These are phyloP conservation scores for Mollisiaceae sp. DNA, from an alignment of 2,329 filamentous ascomycete species.

Conservation along the genomic window DNA sequence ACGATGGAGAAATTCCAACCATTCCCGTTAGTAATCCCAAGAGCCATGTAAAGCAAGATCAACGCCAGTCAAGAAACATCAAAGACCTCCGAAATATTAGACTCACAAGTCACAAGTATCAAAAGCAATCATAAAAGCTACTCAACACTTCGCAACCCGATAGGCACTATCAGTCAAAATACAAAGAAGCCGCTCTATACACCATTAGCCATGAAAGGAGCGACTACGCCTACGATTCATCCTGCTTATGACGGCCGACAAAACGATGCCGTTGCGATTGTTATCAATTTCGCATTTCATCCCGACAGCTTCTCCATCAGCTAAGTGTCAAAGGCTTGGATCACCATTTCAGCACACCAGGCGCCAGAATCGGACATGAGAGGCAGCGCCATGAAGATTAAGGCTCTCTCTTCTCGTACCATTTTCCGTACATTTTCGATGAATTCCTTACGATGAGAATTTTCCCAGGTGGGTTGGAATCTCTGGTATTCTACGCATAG, in stretches of 20 bases:
- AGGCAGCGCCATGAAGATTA: not conserved
- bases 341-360: not conserved
- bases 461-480: too few relatives aligned
- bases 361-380: not conserved
- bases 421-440: not conserved
- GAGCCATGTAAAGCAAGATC: not conserved
- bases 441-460: not conserved
- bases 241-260: not conserved
- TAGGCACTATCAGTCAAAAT: too few relatives aligned
- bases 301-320: not conserved
- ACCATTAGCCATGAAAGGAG: too few relatives aligned
- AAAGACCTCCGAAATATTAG: not conserved
- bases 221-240: too few relatives aligned
- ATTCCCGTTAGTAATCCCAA: too few relatives aligned
- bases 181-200: too few relatives aligned
- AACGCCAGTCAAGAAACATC: not conserved
- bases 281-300: not conserved
- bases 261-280: not conserved
- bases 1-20: too few relatives aligned
- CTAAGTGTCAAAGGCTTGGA: not conserved
- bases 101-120: too few relatives aligned
- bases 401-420: not conserved
- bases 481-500: too few relatives aligned
- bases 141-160: too few relatives aligned
- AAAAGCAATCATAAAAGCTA: too few relatives aligned